Base-by-base conservation (phyloP, 1,284 basidiomycete genomes). In the Fistulinella cinereoalba region DNA sequence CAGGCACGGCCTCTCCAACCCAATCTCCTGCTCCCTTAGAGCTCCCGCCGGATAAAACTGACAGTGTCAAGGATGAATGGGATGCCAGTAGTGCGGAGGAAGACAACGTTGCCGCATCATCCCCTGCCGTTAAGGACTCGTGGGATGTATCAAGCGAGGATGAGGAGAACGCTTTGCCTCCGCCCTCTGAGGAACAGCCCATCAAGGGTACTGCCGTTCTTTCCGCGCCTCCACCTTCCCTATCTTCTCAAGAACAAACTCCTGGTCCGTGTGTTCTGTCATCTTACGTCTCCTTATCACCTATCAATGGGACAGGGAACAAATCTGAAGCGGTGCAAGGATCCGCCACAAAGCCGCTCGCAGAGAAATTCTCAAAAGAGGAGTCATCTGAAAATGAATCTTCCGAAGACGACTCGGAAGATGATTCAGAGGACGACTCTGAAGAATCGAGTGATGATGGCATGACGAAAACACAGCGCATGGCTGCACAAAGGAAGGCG, bases 91-190 rank as follows among this genome's bases (percentile, higher is more conserved):
- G 62, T 34, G 67, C 57, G 24, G 60, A 61, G 33, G 65, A 68
- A 51, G 57, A 74, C 46, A 58, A 58, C 16, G 49, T 55, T 18
- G 55, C 57, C 29, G 57, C 52, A 8, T 44, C 50, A 31, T 47
- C 60, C 12, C 76, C 67, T 43, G 75, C 65, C 37, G 76, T 85
- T 49, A 89, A 90, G 64, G 86, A 93, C 53, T 79, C 82, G 19
- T 97, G 93, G 93, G 93, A 97, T 62, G 87, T 82, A 22, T 83
- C 84, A 31, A 89, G 86, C 51, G 88, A 78, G 28, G 81, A 88
- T 9, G 87, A 81, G 46, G 76, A 49, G 32, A 46, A 47, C 21
- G 13, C 49, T 33, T 38, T 43, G 23, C 49, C 62, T 27, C 49
- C 24, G 13, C 41, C 41, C 22, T 36, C 48, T 25, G 43, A 56